Evolutionary conservation across 176 grass and related monocot genomes (phyloP), one percentile per base, ranked within the genome.

Genomic region (Lolium rigidum): DNA sequence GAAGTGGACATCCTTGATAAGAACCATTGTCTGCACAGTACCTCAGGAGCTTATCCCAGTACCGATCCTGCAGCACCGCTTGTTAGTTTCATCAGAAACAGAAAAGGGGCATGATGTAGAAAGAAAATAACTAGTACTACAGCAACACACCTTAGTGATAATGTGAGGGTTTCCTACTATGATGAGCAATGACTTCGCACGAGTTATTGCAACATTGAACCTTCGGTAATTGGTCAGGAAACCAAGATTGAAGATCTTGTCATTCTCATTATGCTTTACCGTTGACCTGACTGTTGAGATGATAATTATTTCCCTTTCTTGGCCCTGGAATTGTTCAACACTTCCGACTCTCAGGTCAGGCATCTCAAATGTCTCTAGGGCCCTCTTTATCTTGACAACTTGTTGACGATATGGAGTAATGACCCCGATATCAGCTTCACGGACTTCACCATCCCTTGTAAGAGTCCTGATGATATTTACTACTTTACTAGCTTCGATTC

Each of bases 201-300:
- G 89, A 76, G 97, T 98, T 82, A 98, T 94, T 17, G 93, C 84
- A 77, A 98, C 97, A 82, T 98, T 94, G 78, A 98, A 94, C 88
- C 94, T 86, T 72, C 87, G 92, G 13, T 86, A 66, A 49, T 98
- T 98, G 76, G 91, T 95, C 9, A 95, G 83, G 82, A 98, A 98
- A n/a, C 97, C 93, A 70, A 98, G 93, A 56, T 95, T 93, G 74
- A 92, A 88, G n/a, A 88, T 83, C 67, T 83, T 85, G 79, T 95
- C 92, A 85, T 91, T 88, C 39, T 94, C 88, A 11, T 98, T 95
- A 64, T 98, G 92, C 79, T 92, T 98, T 39, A 98, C 84, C 2
- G 97, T 98, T 18, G 93, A 98, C 71, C 93, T 92, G 55, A 98
- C 97, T 48, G 97, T 98, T 65, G 97, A 98, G 65, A 98, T 94